Percentiles rank a stretch among this genome's conserved stretches.
These are phyloP conservation scores for Talaromyces sp. DNA, from an alignment of 2,329 filamentous ascomycete genomes.

Conservation along the genomic window DNA sequence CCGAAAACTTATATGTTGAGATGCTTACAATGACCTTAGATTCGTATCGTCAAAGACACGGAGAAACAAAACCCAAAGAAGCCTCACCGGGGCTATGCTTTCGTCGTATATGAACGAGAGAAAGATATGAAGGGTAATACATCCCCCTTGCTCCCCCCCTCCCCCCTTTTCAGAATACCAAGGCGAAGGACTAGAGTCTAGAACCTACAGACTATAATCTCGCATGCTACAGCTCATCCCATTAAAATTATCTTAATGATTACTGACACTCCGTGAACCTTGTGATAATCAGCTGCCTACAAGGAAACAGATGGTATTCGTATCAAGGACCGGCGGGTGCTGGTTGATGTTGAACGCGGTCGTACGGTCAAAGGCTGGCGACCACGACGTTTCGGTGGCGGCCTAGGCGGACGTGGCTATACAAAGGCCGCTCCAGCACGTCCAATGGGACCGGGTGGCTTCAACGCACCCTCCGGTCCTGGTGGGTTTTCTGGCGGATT, in stretches of 20 bases:
- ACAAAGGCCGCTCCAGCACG: conserved; percentile 73
- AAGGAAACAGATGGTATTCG: conserved; percentile 81
- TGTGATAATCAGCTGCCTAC: conserved; percentile 67
- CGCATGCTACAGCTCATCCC: conserved; percentile 17
- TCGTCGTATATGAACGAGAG: conserved; percentile 94
- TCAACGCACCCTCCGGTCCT: conserved; percentile 51
- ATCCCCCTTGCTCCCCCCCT: conserved; percentile 33
- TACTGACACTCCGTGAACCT: conserved; percentile 12
- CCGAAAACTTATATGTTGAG: not conserved
- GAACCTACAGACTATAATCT: not conserved
- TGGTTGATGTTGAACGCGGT: conserved; percentile 94
- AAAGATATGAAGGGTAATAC: conserved; percentile 95
- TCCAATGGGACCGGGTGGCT: conserved; percentile 60
- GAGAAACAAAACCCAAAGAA: conserved; percentile 78
- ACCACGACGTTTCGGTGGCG: conserved; percentile 84
- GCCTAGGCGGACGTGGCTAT: conserved; percentile 86
- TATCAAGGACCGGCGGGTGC: conserved; percentile 85
- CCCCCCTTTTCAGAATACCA: conserved; percentile 27
- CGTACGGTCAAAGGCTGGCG: conserved; percentile 92
- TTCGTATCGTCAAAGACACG: conserved; percentile 78
- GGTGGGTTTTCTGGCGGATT: conserved; percentile 54
- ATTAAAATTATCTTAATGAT: not conserved
- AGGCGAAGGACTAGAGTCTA: not conserved
- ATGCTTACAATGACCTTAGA: conserved; percentile 47
- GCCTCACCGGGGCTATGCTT: conserved; percentile 84